A percentile compares a stretch with the other conserved stretches of the same genome.
phyloP scores from a whole-genome alignment of 2,329 filamentous ascomycete species.

The Penicillium aurantiogriseum region DNA sequence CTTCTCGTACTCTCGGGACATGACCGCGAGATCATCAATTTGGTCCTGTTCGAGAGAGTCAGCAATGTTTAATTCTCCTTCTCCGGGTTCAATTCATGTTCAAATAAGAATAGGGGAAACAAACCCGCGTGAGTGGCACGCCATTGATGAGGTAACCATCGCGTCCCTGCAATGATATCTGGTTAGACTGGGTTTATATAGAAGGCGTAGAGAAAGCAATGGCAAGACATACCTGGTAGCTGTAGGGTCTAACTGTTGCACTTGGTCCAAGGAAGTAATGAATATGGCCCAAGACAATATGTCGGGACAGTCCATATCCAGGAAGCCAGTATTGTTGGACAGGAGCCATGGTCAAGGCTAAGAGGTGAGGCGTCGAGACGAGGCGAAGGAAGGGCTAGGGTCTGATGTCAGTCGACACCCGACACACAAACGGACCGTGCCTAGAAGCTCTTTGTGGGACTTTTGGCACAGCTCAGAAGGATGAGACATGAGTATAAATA shows the following conservation, averaged over 20 bases:
- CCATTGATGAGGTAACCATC: constrained; percentile 51
- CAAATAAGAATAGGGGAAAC: not conserved
- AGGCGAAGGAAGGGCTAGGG: not conserved
- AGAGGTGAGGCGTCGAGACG: not conserved
- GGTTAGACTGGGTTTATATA: constrained; percentile 25
- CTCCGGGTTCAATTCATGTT: not conserved
- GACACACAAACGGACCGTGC: constrained; percentile 9
- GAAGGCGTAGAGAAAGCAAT: constrained; percentile 4
- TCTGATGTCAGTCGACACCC: constrained; percentile 8
- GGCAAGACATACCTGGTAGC: constrained; percentile 43
- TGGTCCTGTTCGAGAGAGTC: constrained; percentile 39
- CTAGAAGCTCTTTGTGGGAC: constrained; percentile 3
- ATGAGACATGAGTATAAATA: constrained; percentile 22
- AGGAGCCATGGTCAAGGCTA: constrained; percentile 32
- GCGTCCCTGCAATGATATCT: constrained; percentile 39
- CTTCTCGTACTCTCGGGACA: constrained; percentile 50
- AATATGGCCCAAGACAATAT: constrained; percentile 50
- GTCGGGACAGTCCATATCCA: constrained; percentile 49
- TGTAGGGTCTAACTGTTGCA: constrained; percentile 48
- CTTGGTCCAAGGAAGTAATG: constrained; percentile 50
- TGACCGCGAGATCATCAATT: constrained; percentile 49
- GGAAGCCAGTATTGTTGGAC: constrained; percentile 50
- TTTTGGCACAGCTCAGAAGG: constrained; percentile 8
- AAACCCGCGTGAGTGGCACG: constrained; percentile 47
- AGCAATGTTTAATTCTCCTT: constrained; percentile 1